Evolutionary conservation across 2,329 filamentous ascomycete species (phyloP), one percentile per base, ranked within the genome.

Genomic region (Neurospora sp.): DNA sequence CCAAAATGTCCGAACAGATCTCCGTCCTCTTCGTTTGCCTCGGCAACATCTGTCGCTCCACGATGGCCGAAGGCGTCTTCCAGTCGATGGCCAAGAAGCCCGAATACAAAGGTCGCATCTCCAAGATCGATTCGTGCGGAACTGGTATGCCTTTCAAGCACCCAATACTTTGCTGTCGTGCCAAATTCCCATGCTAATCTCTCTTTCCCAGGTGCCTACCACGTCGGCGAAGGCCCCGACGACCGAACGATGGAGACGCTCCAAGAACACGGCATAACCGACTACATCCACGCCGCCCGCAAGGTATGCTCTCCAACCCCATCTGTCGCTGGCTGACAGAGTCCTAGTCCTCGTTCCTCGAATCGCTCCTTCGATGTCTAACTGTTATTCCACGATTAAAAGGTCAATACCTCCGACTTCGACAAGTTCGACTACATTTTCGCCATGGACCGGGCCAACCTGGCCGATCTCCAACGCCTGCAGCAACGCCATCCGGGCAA

Each of bases 31-130:
- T 98, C 78, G 95, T 98, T 75, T 99, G 96, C 81, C 86, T 98
- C 40, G 96, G 96, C 79, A 99, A 99, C 81, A 98, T 98, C 77
- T 99, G 93, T 79, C 85, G 87, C 72, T 97, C 93, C 8, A 92
- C 96, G 39, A 98, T 99, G 96, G 93, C 94, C 66, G 95, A 98
- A 83, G 96, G 92, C 67, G 92, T 97, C 74, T 98, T 99, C 82
- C 88, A 89, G 71, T 87, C 90, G 71, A 82, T 96, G 52, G 86
- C 86, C 52, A 84, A 86, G 74, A 86, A 90, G 75, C 81, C 86
- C 66, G 84, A 87, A 33, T 89, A 88, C 76, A 83, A 85, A 75
- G 83, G 81, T 66, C 82, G 84, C 71, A 88, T 97, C 77, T 82
- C 82, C 17, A 83, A 83, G 71, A 89, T 97, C 74, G 96, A 98